Evolutionary conservation across 2,329 filamentous ascomycete genomes (phyloP), one percentile per base, ranked within the genome.

Genomic region (Neofusicoccum ribis): DNA sequence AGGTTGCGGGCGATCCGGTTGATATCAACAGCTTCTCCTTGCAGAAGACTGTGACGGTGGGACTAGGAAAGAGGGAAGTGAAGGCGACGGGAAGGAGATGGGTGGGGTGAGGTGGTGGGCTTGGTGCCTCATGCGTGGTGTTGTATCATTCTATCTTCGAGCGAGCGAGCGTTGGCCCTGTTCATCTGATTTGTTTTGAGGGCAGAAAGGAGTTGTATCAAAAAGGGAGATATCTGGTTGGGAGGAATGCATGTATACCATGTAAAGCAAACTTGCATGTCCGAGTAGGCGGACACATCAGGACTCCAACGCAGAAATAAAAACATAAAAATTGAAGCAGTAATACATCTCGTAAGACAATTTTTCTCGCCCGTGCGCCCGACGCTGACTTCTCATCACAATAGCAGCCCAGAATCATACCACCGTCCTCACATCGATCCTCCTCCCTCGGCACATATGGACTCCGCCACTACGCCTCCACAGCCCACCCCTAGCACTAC

Each of bases 41-140:
- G 68, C 73, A 76, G 67, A 75, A 71, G 47, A 70, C 71, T 5
- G 75, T 78, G 1, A 77, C 75, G 4, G 75, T 77, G 8, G 73
- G 73, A 31, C 47, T 78, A 44, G 74, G 74, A 5, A 66, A 61
- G 67, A 67, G 74, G 56, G 43, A 73, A 66, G 43, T n/a, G 37
- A 31, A 8, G 39, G 20, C 34, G 17, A 43, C 14, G 17, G 44
- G 34, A 17, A 62, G 59, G 34, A 51, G 44, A 27, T 62, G 59
- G 59, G 20, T 50, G 15, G 59, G 56, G 12, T 60, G 31, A 60
- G 11, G 37, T 39, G 37, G 37, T 39, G 14, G 37, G 37, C 11
- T 39, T 39, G 8, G 37, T 39, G 6, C 11, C 37, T 39, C 14
- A 31, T 31, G 27, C 5, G 27, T 31, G 27, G 27, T 31, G 27